These are phyloP conservation scores for Heracleum sosnowskyi DNA, from an alignment of 129 eudicot genomes.

Conservation along the genomic window DNA sequence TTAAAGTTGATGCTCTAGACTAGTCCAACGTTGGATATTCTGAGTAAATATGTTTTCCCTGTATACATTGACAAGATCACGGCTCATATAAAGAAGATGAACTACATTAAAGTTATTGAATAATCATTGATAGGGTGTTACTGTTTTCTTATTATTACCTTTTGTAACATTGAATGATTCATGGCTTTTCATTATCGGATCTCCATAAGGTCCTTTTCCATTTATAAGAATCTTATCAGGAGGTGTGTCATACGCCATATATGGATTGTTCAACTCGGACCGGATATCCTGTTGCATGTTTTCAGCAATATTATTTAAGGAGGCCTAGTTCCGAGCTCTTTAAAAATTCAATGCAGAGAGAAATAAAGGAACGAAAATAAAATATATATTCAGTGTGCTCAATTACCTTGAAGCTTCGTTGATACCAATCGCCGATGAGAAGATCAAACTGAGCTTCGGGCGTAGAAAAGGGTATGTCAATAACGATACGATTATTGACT, in stretches of 20 bases:
- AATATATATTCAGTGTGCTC: too few relatives aligned
- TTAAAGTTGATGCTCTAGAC: too few relatives aligned
- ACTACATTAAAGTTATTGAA: too few relatives aligned
- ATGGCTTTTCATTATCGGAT: conserved; percentile 9
- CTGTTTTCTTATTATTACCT: conserved; percentile 9
- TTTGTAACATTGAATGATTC: conserved; percentile 15
- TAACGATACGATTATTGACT: conserved; percentile 30
- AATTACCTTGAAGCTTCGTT: conserved; percentile 36
- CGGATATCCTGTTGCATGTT: conserved; percentile 24
- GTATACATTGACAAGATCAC: too few relatives aligned
- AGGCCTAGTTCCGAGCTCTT: background rate
- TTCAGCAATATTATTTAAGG: background rate
- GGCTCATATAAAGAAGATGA: too few relatives aligned
- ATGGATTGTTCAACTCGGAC: conserved; percentile 16
- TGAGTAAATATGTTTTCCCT: too few relatives aligned
- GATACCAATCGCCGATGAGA: conserved; percentile 58
- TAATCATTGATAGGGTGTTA: too few relatives aligned
- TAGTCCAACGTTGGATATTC: too few relatives aligned
- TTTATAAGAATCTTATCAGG: conserved; percentile 42
- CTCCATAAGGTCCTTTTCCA: conserved; percentile 34
- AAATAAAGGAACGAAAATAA: too few relatives aligned
- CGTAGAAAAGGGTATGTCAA: conserved; percentile 30
- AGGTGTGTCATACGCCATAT: conserved; percentile 12
- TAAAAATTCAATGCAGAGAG: background rate
- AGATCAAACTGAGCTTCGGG: conserved; percentile 44